Percentiles rank a stretch among this genome's conserved stretches.
Conservation (phyloP, 768 basidiomycete genomes). For the Hypholoma fasciculare region DNA sequence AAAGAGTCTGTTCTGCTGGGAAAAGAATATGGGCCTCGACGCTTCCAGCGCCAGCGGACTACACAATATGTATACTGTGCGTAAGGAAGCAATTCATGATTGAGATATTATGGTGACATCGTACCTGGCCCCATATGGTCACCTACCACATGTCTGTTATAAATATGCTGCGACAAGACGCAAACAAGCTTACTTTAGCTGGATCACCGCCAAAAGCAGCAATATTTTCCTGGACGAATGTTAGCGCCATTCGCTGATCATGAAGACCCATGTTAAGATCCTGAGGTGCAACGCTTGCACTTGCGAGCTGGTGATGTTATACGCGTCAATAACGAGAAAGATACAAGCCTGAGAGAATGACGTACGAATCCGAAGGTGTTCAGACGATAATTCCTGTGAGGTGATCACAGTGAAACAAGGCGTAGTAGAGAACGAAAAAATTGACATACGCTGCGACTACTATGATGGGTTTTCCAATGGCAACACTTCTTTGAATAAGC, state of each 20-base stretch:
- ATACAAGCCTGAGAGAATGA: background rate
- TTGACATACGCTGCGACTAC: slow-evolving; percentile 47
- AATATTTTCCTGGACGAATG: slow-evolving; percentile 65
- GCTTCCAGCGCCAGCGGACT: slow-evolving; percentile 56
- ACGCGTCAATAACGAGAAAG: background rate
- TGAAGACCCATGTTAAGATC: slow-evolving; percentile 62
- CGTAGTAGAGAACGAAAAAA: background rate
- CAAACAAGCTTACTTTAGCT: slow-evolving; percentile 38
- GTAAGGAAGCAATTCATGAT: background rate
- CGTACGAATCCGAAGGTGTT: slow-evolving; percentile 58
- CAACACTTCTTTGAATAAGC: slow-evolving; percentile 46
- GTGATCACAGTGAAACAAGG: background rate
- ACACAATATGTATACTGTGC: background rate
- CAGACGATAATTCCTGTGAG: slow-evolving; percentile 51
- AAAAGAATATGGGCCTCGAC: slow-evolving; percentile 49
- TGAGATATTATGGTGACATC: background rate
- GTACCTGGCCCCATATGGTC: slow-evolving; percentile 59
- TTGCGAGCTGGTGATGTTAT: slow-evolving; percentile 41
- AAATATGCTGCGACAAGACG: background rate
- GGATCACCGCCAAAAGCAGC: slow-evolving; percentile 66
- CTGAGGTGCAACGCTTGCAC: slow-evolving; percentile 39
- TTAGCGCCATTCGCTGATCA: slow-evolving; percentile 59
- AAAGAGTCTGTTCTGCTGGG: slow-evolving; percentile 35
- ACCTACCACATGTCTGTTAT: slow-evolving; percentile 29
- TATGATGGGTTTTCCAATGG: slow-evolving; percentile 48